A percentile compares a stretch with the other conserved stretches of the same genome.
Conservation (phyloP, 2,329 filamentous ascomycete species). For the Beauveria sp. region DNA sequence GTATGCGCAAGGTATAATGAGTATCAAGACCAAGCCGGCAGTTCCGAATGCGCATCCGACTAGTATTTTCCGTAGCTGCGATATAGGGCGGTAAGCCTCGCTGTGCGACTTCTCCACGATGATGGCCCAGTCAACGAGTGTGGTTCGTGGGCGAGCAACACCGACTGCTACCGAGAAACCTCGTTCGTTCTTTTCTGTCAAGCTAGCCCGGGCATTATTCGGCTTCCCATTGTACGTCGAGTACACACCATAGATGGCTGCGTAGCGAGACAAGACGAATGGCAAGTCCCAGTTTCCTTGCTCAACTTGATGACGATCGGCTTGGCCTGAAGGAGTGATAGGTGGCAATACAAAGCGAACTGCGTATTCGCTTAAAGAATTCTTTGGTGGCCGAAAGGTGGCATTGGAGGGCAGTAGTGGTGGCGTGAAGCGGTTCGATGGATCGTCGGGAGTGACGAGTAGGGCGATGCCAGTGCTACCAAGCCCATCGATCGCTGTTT, state of each 20-base stretch:
- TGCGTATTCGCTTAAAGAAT: constrained; percentile 32
- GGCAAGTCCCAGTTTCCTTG: constrained; percentile 36
- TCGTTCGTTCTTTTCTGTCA: constrained; percentile 69
- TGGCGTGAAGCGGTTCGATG: constrained; percentile 56
- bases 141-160: constrained; percentile 61
- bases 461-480: constrained; percentile 63
- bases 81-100: constrained; percentile 72
- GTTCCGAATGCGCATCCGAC: constrained; percentile 82
- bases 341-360: constrained; percentile 59
- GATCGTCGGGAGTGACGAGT: constrained; percentile 58
- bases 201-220: constrained; percentile 61
- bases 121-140: constrained; percentile 73
- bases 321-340: constrained; percentile 26
- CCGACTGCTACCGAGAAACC: constrained; percentile 67
- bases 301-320: constrained; percentile 37
- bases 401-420: constrained; percentile 38
- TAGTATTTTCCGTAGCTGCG: constrained; percentile 68
- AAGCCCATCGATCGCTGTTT: constrained; percentile 60
- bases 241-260: constrained; percentile 55
- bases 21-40: constrained; percentile 60
- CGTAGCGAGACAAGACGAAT: constrained; percentile 56
- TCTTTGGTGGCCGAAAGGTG: constrained; percentile 32
- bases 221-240: constrained; percentile 35
- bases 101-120: constrained; percentile 66
- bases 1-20: constrained; percentile 74